These are phyloP conservation scores for Cryptomeria japonica DNA, from an alignment of 75 land plant species.

Conservation along the genomic window DNA sequence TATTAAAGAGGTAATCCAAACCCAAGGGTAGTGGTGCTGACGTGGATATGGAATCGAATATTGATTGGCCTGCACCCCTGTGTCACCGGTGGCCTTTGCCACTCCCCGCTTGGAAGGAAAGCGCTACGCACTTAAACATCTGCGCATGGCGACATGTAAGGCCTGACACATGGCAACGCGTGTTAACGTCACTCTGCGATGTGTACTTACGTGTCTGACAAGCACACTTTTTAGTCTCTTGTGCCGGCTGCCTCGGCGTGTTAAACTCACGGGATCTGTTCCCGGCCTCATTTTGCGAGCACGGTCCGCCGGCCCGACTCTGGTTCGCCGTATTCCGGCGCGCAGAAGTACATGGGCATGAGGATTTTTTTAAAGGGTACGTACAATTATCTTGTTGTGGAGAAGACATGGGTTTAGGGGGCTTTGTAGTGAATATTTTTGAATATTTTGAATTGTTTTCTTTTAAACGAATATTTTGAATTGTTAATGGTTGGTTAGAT, in stretches of 20 bases:
- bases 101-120: neutral
- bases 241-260: neutral
- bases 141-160: neutral
- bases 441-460: too few relatives aligned
- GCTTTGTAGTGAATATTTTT: too few relatives aligned
- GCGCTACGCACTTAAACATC: neutral
- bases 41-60: neutral
- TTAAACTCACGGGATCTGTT: too few relatives aligned
- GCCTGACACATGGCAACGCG: neutral
- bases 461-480: too few relatives aligned
- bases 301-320: too few relatives aligned
- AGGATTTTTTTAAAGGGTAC: too few relatives aligned
- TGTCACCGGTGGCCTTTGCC: neutral
- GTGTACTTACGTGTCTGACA: neutral
- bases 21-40: neutral
- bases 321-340: too few relatives aligned
- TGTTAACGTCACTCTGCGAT: neutral
- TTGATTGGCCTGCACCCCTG: neutral
- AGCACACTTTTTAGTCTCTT: neutral
- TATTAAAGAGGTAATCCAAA: neutral
- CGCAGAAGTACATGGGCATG: too few relatives aligned
- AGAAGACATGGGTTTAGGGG: too few relatives aligned
- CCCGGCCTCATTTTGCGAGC: too few relatives aligned
- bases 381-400: too few relatives aligned
- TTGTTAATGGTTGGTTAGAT: too few relatives aligned